phyloP scores from a whole-genome alignment of 305 asterid genomes.

The Solanum hybrid region DNA sequence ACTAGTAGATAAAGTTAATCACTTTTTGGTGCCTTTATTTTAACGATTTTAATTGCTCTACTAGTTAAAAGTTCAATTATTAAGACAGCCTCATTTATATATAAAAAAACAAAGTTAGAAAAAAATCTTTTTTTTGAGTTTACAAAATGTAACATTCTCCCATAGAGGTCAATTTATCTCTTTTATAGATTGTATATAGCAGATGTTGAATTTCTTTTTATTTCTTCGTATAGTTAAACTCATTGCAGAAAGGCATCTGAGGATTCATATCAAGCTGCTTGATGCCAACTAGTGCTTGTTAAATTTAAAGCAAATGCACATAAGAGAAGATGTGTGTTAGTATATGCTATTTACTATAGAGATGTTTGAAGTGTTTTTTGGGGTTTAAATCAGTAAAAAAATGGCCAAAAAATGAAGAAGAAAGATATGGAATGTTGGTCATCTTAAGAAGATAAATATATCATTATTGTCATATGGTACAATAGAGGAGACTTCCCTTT shows the following conservation, averaged over 20 bases:
- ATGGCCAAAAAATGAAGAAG: background rate
- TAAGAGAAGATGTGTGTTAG: background rate
- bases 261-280: conserved; percentile 10
- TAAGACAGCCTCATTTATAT: no score
- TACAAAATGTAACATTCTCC: background rate
- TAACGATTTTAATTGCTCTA: background rate
- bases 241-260: conserved; percentile 5
- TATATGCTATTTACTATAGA: background rate
- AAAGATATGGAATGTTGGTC: background rate
- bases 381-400: background rate
- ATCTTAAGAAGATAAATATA: background rate
- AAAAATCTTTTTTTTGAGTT: no score
- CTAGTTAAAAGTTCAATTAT: background rate
- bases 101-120: no score
- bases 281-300: background rate
- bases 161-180: background rate
- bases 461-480: background rate
- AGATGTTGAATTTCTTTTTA: no score
- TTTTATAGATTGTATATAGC: background rate
- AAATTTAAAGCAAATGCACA: background rate
- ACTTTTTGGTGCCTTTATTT: background rate
- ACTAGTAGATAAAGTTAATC: background rate
- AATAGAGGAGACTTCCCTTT: background rate
- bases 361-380: background rate
- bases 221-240: background rate